Evolutionary conservation across 495 filamentous ascomycete genomes (phyloP), one percentile per base, ranked within the genome.

Genomic region (Tuber magnatum): DNA sequence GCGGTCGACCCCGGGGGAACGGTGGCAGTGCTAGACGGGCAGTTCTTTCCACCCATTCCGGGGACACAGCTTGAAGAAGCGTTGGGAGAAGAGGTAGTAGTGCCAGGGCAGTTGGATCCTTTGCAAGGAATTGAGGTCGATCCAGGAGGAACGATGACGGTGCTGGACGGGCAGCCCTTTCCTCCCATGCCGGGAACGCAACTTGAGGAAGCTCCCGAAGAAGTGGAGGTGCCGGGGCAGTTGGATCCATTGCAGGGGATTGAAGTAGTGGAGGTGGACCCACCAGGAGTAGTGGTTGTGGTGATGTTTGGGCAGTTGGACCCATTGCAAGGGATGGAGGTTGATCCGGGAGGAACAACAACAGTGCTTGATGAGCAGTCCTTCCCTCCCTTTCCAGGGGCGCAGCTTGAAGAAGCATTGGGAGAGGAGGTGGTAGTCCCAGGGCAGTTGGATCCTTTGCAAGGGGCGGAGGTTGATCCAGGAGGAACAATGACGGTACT

Each of bases 191-290:
- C 51, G 7, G 51, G 38, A 6, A 61, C 42, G 8, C 40, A 51
- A 35, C 39, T 71, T 9, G 69, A 73, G 73, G 75, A 72, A 61
- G 74, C 81, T 43, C 74, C 73, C 48, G 76, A 77, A 42, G 76
- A 68, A 56, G 78, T 81, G 68, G 81, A 78, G 32, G 77, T 74
- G 69, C 77, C 78, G 40, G 74, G 69, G 5, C 41, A 74, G 24
- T 68, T 1, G 1, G 39, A 44, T 24, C 73, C 73, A 70, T 68
- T 28, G 32, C 73, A 70, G 32, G 70, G 43, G 14, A 80, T 43
- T 7, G 83, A 76, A 44, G 76, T 76, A 73, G n/a, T n/a, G n/a
- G 70, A 73, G 24, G 76, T 74, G 7, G 71, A 41, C 10, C 71
- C 22, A 44, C 70, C 20, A 2, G 65, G 42, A n/a, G n/a, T n/a